Conservation (phyloP, 2,329 filamentous ascomycete genomes). For the Scolecobasidium constrictum region DNA sequence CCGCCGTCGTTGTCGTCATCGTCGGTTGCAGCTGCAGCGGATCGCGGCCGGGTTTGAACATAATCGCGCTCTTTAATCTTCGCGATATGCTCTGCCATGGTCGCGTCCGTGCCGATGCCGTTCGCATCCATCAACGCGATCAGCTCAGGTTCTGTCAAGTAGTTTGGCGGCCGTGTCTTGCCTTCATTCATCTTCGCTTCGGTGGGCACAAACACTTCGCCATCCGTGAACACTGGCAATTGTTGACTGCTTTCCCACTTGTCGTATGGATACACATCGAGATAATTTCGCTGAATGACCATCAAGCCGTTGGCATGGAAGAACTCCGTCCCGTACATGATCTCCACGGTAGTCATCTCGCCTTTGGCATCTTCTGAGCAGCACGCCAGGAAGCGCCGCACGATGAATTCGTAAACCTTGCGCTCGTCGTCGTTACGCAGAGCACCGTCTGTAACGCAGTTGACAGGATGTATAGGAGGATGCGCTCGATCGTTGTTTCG, state of each 20-base stretch:
- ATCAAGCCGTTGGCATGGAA: slow-evolving; percentile 77
- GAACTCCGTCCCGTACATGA: slow-evolving; percentile 70
- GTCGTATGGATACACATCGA: slow-evolving; percentile 93
- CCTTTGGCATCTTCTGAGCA: slow-evolving; percentile 92
- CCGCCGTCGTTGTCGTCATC: slow-evolving; percentile 25
- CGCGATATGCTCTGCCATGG: slow-evolving; percentile 96
- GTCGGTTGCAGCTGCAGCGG: slow-evolving; percentile 21
- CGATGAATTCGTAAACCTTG: slow-evolving; percentile 84
- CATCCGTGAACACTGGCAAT: slow-evolving; percentile 66
- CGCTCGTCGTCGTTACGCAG: slow-evolving; percentile 57
- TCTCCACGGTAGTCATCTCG: slow-evolving; percentile 71
- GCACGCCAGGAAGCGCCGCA: slow-evolving; percentile 84
- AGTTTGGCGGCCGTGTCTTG: slow-evolving; percentile 74
- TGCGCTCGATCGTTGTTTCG: slow-evolving; percentile 93
- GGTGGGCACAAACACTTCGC: slow-evolving; percentile 75
- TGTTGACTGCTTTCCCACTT: slow-evolving; percentile 86
- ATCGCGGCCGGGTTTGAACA: slow-evolving; percentile 51
- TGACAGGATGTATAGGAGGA: slow-evolving; percentile 91
- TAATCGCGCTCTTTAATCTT: slow-evolving; percentile 91
- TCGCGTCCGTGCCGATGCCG: slow-evolving; percentile 95
- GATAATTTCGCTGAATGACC: slow-evolving; percentile 81
- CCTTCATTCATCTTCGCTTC: slow-evolving; percentile 86
- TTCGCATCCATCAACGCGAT: slow-evolving; percentile 98
- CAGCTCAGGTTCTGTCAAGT: slow-evolving; percentile 88
- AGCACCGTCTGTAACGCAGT: slow-evolving; percentile 56